These are phyloP conservation scores for Cercospora nicotianae DNA, from an alignment of 2,329 filamentous ascomycete genomes.

Conservation along the genomic window DNA sequence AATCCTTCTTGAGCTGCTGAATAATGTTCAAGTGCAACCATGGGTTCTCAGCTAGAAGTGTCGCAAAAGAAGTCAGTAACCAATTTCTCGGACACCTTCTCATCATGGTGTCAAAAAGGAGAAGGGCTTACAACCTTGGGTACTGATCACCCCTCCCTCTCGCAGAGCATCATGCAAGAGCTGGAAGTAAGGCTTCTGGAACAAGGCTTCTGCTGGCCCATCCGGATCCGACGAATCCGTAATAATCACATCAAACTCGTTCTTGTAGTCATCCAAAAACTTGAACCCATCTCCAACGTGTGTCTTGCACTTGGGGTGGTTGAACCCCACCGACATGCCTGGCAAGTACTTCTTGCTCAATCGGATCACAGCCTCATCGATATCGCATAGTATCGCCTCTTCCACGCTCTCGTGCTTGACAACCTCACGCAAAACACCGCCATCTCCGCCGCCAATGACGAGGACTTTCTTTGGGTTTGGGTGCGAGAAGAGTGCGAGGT, in stretches of 20 bases:
- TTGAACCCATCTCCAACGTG: constrained; percentile 98
- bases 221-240: constrained; percentile 98
- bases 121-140: constrained; percentile 97
- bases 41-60: constrained; percentile 85
- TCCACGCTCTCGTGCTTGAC: constrained; percentile 98
- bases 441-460: constrained; percentile 96
- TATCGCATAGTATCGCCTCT: constrained; percentile 95
- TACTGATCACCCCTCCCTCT: constrained; percentile 97
- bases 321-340: constrained; percentile 87
- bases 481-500: constrained; percentile 97
- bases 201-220: constrained; percentile 91
- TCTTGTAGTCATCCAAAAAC: constrained; percentile 95
- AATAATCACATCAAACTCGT: constrained; percentile 98
- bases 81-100: constrained; percentile 4
- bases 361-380: constrained; percentile 98
- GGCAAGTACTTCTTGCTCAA: constrained; percentile 98
- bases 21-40: constrained; percentile 97
- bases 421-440: constrained; percentile 94
- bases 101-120: constrained; percentile 47
- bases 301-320: constrained; percentile 85
- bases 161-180: constrained; percentile 85
- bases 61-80: constrained; percentile 26
- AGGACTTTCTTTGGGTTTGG: constrained; percentile 97
- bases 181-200: constrained; percentile 99
- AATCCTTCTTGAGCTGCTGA: constrained; percentile 91